These are phyloP conservation scores for Tuber umbilicatum DNA, from an alignment of 495 filamentous ascomycete species.

Conservation along the genomic window DNA sequence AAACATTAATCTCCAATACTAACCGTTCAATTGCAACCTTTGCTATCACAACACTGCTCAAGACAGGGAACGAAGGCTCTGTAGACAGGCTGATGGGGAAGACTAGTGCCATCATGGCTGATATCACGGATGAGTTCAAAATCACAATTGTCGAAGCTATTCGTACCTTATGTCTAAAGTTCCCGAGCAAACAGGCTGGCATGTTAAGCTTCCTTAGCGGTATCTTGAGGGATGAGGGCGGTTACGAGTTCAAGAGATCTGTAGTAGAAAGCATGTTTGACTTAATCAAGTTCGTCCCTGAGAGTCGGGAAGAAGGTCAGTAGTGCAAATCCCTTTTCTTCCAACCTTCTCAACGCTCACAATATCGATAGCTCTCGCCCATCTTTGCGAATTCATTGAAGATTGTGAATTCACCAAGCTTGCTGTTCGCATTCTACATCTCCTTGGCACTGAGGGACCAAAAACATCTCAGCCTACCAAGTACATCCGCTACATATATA, in stretches of 20 bases:
- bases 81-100: slow-evolving; percentile 99
- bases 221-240: slow-evolving; percentile 90
- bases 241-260: slow-evolving; percentile 95
- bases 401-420: slow-evolving; percentile 99
- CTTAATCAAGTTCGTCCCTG: slow-evolving; percentile 96
- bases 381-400: slow-evolving; percentile 98
- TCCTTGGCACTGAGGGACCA: slow-evolving; percentile 88
- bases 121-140: slow-evolving; percentile 98
- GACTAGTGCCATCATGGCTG: slow-evolving; percentile 93
- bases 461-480: slow-evolving; percentile 94
- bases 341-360: slow-evolving; percentile 11
- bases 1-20: slow-evolving; percentile 87
- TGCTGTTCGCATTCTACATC: slow-evolving; percentile 86
- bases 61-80: slow-evolving; percentile 94
- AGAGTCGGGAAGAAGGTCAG: slow-evolving; percentile 85
- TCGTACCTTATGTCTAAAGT: slow-evolving; percentile 91
- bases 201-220: slow-evolving; percentile 96
- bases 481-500: slow-evolving; percentile 99
- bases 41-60: slow-evolving; percentile 93
- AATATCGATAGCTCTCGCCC: slow-evolving; percentile 61
- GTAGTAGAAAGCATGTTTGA: slow-evolving; percentile 99
- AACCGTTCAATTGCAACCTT: slow-evolving; percentile 98
- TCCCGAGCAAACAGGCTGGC: slow-evolving; percentile 93
- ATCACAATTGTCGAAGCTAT: slow-evolving; percentile 99
- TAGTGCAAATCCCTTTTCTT: slow-evolving; percentile 1